Percentiles rank a stretch among this genome's conserved stretches.
Evolutionary conservation across 257 asterid species (phyloP).

Genomic region (Cordia subcordata): DNA sequence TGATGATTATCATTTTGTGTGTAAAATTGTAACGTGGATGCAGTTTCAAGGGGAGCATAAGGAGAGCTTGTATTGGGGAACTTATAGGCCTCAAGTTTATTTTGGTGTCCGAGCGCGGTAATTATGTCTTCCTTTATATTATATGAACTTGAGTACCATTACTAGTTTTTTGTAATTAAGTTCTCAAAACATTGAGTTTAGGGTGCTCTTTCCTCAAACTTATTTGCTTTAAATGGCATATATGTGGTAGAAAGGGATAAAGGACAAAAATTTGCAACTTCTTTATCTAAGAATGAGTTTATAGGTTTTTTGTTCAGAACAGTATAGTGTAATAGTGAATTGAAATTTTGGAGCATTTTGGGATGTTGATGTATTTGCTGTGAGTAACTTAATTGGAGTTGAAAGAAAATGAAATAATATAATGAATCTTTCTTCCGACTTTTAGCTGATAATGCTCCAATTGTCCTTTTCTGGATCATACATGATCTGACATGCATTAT

Average conservation of each 20-base stretch:
- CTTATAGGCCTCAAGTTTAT: constrained; percentile 90
- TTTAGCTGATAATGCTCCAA: too few species aligned
- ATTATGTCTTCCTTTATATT: background rate
- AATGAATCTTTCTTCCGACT: too few species aligned
- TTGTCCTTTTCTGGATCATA: too few species aligned
- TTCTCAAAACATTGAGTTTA: background rate
- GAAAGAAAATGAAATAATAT: too few species aligned
- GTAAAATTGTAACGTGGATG: constrained; percentile 6
- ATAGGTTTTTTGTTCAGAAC: background rate
- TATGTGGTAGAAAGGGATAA: too few species aligned
- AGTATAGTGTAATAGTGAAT: too few species aligned
- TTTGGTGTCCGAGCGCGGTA: constrained; percentile 94
- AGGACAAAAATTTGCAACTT: too few species aligned
- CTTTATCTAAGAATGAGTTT: too few species aligned
- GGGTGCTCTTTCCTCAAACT: too few species aligned
- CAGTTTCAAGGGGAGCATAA: constrained; percentile 94
- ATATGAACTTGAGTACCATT: constrained; percentile 3
- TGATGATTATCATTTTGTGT: background rate
- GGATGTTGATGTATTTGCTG: background rate
- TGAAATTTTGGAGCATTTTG: background rate
- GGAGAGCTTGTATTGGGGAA: constrained; percentile 98
- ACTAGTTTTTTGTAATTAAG: background rate
- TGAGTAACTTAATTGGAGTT: background rate
- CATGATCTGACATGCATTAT: too few species aligned
- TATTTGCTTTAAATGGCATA: too few species aligned